A percentile compares a stretch with the other conserved stretches of the same genome.
phyloP scores from a whole-genome alignment of 2,329 filamentous ascomycete species.

The Colletotrichum tofieldiae region DNA sequence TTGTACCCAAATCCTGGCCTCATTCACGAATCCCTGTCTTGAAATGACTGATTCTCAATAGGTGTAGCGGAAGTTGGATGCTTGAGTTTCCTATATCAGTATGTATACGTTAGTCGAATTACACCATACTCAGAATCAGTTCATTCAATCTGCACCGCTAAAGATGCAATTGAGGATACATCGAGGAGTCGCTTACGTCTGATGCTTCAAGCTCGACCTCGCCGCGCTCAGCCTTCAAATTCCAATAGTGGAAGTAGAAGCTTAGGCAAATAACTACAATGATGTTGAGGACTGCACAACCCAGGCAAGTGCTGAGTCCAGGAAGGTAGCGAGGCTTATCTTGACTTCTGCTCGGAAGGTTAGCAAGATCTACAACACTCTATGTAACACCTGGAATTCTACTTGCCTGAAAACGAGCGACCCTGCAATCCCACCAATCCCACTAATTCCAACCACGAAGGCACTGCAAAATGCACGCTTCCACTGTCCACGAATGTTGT shows the following conservation, averaged over 20 bases:
- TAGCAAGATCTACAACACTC: neutral
- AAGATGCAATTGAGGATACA: neutral
- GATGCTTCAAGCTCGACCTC: conserved; percentile 38
- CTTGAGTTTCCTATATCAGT: conserved; percentile 20
- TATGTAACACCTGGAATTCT: neutral
- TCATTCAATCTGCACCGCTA: neutral
- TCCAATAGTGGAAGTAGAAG: conserved; percentile 31
- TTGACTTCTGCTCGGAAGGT: conserved; percentile 3
- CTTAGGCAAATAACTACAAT: conserved; percentile 21
- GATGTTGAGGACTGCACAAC: conserved; percentile 31
- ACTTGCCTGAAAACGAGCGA: conserved; percentile 43
- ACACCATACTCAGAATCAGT: neutral
- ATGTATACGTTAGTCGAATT: neutral
- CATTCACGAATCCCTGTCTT: no score
- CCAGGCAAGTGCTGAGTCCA: conserved; percentile 32
- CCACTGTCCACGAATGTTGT: conserved; percentile 44
- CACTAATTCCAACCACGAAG: conserved; percentile 39
- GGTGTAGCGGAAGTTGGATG: conserved; percentile 37
- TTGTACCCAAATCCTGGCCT: no score
- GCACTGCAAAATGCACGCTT: conserved; percentile 43
- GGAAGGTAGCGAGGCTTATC: conserved; percentile 34
- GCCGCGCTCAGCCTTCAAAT: conserved; percentile 16
- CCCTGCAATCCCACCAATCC: conserved; percentile 41
- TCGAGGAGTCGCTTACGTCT: neutral
- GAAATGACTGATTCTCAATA: neutral